Percentiles rank a stretch among this genome's conserved stretches.
These are phyloP conservation scores for Didymellaceae sp. DNA, from an alignment of 2,329 filamentous ascomycete species.

Conservation along the genomic window DNA sequence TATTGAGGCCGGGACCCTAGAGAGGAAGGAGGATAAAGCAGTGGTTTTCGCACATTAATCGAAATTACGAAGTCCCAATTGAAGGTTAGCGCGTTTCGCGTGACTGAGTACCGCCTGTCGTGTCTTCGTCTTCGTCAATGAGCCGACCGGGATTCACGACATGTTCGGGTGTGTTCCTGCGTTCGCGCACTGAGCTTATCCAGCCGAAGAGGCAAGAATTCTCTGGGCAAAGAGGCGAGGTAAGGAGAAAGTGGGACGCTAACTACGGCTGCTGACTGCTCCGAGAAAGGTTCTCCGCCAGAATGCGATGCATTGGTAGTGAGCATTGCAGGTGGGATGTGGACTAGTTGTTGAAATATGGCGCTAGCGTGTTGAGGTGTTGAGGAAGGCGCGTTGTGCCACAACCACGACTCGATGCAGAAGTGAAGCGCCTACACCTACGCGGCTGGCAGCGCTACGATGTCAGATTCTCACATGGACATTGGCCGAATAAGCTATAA, in stretches of 20 bases:
- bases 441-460: neutral
- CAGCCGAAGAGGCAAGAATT: constrained; percentile 1
- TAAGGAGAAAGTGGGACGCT: neutral
- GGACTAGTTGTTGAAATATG: neutral
- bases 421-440: neutral
- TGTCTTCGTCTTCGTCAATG: constrained; percentile 2
- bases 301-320: neutral
- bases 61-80: constrained; percentile 15
- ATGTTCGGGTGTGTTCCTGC: constrained; percentile 1
- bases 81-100: constrained; percentile 18
- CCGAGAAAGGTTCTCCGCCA: neutral
- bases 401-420: neutral
- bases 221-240: constrained; percentile 7
- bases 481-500: too few species aligned
- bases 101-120: constrained; percentile 2
- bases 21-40: constrained; percentile 18
- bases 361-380: neutral
- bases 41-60: constrained; percentile 17
- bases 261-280: neutral
- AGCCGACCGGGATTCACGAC: constrained; percentile 7
- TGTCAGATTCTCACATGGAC: too few species aligned
- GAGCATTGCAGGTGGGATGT: neutral
- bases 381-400: neutral
- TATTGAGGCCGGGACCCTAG: constrained; percentile 12
- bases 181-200: constrained; percentile 4